Evolutionary conservation across 495 filamentous ascomycete species (phyloP).

Genomic region (Aspergillus ellipticus): DNA sequence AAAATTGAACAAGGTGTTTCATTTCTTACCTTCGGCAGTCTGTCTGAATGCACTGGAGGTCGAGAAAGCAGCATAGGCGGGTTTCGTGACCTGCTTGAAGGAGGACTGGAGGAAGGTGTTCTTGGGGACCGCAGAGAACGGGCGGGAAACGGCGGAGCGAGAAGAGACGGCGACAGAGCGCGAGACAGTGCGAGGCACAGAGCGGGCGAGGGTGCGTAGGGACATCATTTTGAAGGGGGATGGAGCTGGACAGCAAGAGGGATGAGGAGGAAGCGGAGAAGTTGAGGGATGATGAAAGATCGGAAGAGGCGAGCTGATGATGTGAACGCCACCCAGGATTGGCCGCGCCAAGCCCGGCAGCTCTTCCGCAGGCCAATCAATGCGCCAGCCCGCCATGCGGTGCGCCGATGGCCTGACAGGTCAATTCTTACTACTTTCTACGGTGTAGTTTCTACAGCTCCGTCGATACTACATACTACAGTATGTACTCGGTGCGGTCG

Average conservation of each 20-base stretch:
- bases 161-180: constrained; percentile 54
- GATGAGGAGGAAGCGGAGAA: constrained; percentile 14
- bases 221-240: constrained; percentile 64
- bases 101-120: constrained; percentile 45
- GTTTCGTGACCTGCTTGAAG: constrained; percentile 48
- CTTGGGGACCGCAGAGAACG: constrained; percentile 43
- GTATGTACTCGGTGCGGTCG: too few species aligned
- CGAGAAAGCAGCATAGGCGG: constrained; percentile 68
- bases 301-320: constrained; percentile 30
- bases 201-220: constrained; percentile 65
- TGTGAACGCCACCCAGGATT: constrained; percentile 25
- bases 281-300: constrained; percentile 20
- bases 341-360: constrained; percentile 28
- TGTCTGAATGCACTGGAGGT: constrained; percentile 57
- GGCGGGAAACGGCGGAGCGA: constrained; percentile 42
- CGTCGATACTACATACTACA: too few species aligned
- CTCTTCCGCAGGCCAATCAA: constrained; percentile 1
- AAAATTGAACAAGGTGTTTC: not conserved
- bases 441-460: too few species aligned
- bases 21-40: constrained; percentile 51
- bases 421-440: too few species aligned
- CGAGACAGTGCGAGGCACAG: constrained; percentile 63
- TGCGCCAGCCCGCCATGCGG: not conserved
- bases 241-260: constrained; percentile 2
- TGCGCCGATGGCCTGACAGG: too few species aligned